phyloP scores from a whole-genome alignment of 305 asterid species.

The Fraxinus paxiana region DNA sequence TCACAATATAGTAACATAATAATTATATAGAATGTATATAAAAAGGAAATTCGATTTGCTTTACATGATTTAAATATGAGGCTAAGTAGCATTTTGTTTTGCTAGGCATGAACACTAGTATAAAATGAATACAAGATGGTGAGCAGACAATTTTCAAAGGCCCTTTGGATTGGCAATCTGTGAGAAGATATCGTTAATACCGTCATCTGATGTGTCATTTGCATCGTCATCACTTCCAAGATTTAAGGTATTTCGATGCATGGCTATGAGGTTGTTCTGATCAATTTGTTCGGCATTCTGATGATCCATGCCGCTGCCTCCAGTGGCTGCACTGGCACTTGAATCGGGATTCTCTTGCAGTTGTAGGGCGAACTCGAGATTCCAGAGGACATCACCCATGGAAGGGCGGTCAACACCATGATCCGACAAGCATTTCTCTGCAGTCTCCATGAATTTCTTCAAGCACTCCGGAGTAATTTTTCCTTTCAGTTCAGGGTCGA shows the following conservation, averaged over 20 bases:
- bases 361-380: slow-evolving; percentile 52
- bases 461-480: slow-evolving; percentile 41
- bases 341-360: slow-evolving; percentile 40
- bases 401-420: slow-evolving; percentile 55
- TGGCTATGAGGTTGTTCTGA: slow-evolving; percentile 52
- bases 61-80: neutral
- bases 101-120: neutral
- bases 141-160: slow-evolving; percentile 35
- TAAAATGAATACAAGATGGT: neutral
- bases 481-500: slow-evolving; percentile 53
- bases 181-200: slow-evolving; percentile 49
- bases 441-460: slow-evolving; percentile 50
- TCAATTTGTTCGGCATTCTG: slow-evolving; percentile 29
- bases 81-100: neutral
- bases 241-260: slow-evolving; percentile 69
- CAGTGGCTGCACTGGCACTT: neutral
- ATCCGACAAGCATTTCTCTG: slow-evolving; percentile 61
- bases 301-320: slow-evolving; percentile 14
- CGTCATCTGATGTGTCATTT: slow-evolving; percentile 15
- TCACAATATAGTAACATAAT: neutral
- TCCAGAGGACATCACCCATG: slow-evolving; percentile 71
- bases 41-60: neutral
- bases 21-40: neutral
- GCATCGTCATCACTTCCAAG: slow-evolving; percentile 56
- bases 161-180: slow-evolving; percentile 60